Conservation (phyloP, 345 rosid species). For the Syzygium aromaticum region DNA sequence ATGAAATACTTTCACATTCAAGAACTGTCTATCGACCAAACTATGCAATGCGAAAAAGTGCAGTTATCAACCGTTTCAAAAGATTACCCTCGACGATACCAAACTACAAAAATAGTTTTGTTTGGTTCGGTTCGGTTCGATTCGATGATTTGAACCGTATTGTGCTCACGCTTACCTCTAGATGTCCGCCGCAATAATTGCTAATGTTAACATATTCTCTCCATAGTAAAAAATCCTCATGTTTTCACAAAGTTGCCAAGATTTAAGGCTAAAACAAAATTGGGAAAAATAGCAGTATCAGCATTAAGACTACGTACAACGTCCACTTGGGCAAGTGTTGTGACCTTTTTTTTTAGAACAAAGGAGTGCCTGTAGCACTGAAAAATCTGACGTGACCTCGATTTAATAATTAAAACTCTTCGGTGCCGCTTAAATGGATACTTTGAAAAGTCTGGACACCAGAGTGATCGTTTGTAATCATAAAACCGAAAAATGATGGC, state of each 20-base stretch:
- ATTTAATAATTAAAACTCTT: too few species aligned
- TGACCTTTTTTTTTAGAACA: background rate
- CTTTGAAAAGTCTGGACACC: background rate
- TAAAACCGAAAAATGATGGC: background rate
- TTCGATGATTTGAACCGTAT: background rate
- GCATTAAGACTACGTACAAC: background rate
- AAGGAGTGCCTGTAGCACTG: background rate
- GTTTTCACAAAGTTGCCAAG: background rate
- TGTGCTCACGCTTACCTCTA: background rate
- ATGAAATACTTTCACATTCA: background rate
- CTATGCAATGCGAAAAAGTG: background rate
- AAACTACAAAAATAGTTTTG: background rate
- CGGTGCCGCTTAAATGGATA: background rate
- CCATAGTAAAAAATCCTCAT: background rate
- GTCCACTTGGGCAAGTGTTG: background rate
- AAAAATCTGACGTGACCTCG: too few species aligned
- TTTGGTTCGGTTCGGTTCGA: background rate
- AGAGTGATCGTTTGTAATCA: background rate
- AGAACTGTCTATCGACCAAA: background rate
- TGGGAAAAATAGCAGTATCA: background rate
- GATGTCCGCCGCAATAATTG: background rate
- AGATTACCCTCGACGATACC: background rate
- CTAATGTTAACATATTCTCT: background rate
- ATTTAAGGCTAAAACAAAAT: background rate
- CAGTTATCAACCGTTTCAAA: background rate